Percentiles rank a stretch among this genome's conserved stretches.
phyloP scores from a whole-genome alignment of 2,329 filamentous ascomycete species.

The Emericellopsis atlantica region DNA sequence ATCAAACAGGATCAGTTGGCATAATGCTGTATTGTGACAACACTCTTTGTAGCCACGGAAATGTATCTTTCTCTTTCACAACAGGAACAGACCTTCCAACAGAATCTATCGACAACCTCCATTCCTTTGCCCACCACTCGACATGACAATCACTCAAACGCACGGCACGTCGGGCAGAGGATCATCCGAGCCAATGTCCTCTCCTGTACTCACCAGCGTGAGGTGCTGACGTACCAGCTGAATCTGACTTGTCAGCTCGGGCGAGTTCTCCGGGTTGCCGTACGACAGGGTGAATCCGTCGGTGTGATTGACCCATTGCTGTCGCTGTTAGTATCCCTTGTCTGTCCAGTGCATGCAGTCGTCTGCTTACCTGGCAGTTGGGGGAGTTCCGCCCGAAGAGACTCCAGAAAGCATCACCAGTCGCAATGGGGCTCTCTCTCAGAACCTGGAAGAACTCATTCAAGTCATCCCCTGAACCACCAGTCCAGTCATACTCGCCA shows the following conservation, averaged over 20 bases:
- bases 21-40: too few relatives aligned
- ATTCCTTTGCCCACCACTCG: too few relatives aligned
- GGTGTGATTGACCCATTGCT: conserved; percentile 26
- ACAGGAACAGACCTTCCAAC: too few relatives aligned
- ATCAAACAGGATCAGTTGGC: too few relatives aligned
- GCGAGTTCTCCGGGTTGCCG: conserved; percentile 26
- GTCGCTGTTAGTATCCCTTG: too few relatives aligned
- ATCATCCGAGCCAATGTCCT: conserved; percentile 15
- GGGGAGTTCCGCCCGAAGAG: conserved; percentile 30
- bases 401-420: conserved; percentile 32
- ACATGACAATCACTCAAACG: too few relatives aligned
- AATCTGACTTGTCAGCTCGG: conserved; percentile 21
- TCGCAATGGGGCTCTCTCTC: conserved; percentile 20
- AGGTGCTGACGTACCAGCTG: conserved; percentile 29
- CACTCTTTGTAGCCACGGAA: too few relatives aligned
- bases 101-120: too few relatives aligned
- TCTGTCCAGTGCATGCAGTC: too few relatives aligned
- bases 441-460: conserved; percentile 25
- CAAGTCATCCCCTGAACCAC: conserved; percentile 15
- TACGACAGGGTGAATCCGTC: conserved; percentile 33
- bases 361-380: conserved; percentile 27
- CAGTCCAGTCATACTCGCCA: conserved; percentile 34
- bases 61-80: too few relatives aligned
- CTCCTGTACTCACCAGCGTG: conserved; percentile 11
- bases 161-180: conserved; percentile 14